These are phyloP conservation scores for Hamigera avellanea DNA, from an alignment of 495 filamentous ascomycete species.

Conservation along the genomic window DNA sequence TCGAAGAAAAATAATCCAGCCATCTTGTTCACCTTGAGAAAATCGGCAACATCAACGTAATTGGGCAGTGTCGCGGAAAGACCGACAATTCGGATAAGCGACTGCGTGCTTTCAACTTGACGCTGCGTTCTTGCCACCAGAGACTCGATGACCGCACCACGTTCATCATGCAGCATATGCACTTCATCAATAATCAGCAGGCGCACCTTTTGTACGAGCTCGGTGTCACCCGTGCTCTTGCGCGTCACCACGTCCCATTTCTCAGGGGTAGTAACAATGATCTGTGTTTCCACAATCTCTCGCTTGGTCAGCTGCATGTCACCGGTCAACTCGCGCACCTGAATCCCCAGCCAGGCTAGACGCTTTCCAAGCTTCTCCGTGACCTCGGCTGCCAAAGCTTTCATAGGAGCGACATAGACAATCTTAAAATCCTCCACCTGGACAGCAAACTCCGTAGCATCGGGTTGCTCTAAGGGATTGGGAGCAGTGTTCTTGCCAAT, in stretches of 20 bases:
- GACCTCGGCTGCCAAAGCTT: slow-evolving; percentile 91
- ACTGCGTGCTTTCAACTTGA: slow-evolving; percentile 96
- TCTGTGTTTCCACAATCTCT: slow-evolving; percentile 90
- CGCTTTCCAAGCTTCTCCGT: slow-evolving; percentile 90
- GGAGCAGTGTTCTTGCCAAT: slow-evolving; percentile 76
- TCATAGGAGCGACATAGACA: slow-evolving; percentile 97
- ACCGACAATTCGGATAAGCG: slow-evolving; percentile 88
- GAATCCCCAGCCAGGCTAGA: slow-evolving; percentile 83
- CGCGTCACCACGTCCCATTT: slow-evolving; percentile 99
- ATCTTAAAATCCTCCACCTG: slow-evolving; percentile 89
- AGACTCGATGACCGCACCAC: slow-evolving; percentile 90
- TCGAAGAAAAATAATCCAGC: slow-evolving; percentile 97
- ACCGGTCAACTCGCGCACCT: slow-evolving; percentile 84
- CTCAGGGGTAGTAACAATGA: slow-evolving; percentile 97
- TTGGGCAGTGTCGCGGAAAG: slow-evolving; percentile 94
- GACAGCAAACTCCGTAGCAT: slow-evolving; percentile 64
- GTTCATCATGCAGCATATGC: slow-evolving; percentile 98
- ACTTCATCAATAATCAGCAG: slow-evolving; percentile 98
- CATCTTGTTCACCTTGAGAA: slow-evolving; percentile 88
- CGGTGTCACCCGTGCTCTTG: slow-evolving; percentile 94
- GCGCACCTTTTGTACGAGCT: slow-evolving; percentile 93
- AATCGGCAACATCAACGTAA: slow-evolving; percentile 91
- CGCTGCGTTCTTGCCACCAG: slow-evolving; percentile 88
- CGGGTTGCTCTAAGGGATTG: slow-evolving; percentile 61
- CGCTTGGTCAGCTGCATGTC: slow-evolving; percentile 98